These are phyloP conservation scores for Pleurotus pulmonarius DNA, from an alignment of 768 basidiomycete species.

Conservation along the genomic window DNA sequence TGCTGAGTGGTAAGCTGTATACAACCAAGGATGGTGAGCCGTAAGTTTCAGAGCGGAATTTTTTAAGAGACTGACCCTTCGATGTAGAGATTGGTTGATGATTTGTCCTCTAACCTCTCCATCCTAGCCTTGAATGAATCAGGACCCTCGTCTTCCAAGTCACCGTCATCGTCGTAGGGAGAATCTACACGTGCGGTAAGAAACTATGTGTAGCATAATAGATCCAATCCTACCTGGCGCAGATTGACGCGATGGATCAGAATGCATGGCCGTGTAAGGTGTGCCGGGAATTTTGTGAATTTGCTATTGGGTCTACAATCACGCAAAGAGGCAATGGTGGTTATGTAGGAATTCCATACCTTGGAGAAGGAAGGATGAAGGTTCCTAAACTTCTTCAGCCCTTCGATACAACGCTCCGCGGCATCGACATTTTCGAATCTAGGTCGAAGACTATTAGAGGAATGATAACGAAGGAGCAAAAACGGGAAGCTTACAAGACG, in stretches of 20 bases:
- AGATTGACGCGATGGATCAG: constrained; percentile 17
- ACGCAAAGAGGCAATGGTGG: background rate
- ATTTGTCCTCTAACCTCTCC: constrained; percentile 65
- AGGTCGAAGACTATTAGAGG: background rate
- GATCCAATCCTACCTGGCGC: constrained; percentile 3
- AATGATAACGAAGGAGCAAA: background rate
- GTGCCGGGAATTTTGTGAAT: constrained; percentile 85
- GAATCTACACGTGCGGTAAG: constrained; percentile 10
- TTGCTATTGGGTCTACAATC: constrained; percentile 28
- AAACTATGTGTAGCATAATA: constrained; percentile 6
- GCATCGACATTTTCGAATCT: constrained; percentile 68
- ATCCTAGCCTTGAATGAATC: constrained; percentile 73
- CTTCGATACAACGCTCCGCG: constrained; percentile 72
- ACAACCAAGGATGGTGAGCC: no score
- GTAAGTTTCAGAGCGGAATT: background rate
- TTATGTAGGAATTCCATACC: constrained; percentile 32
- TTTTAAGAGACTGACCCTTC: constrained; percentile 48
- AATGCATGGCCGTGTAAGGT: constrained; percentile 37
- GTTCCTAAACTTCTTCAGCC: constrained; percentile 68
- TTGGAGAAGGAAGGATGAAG: constrained; percentile 87
- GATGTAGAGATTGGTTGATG: constrained; percentile 77
- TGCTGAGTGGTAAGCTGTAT: constrained; percentile 60
- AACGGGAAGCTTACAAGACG: constrained; percentile 5
- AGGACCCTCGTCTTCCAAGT: constrained; percentile 15
- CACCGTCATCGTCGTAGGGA: background rate